Percentiles rank a stretch among this genome's conserved stretches.
These are phyloP conservation scores for Naganishia cerealis DNA, from an alignment of 1,284 basidiomycete genomes.

Conservation along the genomic window DNA sequence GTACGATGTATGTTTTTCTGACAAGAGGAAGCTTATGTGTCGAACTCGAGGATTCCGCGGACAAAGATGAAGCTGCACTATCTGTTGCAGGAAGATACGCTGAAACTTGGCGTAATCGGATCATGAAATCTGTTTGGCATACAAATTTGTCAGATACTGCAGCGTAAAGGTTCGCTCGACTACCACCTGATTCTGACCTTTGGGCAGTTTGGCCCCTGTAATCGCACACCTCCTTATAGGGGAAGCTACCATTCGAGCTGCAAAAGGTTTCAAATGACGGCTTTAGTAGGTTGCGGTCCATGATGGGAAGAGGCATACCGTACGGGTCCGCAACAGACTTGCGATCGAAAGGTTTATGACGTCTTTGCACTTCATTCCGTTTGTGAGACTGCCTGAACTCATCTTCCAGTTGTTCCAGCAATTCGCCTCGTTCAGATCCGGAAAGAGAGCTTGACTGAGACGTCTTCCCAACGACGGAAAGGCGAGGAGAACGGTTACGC, in stretches of 20 bases:
- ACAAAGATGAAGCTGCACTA: neutral
- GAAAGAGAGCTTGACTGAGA: neutral
- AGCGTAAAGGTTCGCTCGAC: neutral
- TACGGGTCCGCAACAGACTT: conserved; percentile 1
- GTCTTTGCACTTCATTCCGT: too few species aligned
- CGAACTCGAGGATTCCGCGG: neutral
- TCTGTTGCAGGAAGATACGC: neutral
- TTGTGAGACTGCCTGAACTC: neutral
- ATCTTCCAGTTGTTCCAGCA: neutral
- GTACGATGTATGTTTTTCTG: conserved; percentile 19
- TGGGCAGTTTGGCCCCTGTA: conserved; percentile 19
- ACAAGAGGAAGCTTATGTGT: neutral
- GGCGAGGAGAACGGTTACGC: neutral
- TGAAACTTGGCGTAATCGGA: conserved; percentile 16
- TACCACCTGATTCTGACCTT: neutral
- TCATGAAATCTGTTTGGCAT: conserved; percentile 18
- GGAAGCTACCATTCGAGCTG: conserved; percentile 11
- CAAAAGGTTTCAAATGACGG: neutral
- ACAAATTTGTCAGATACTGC: neutral
- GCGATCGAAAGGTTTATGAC: neutral
- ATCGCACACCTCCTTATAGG: conserved; percentile 13
- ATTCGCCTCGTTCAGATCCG: neutral
- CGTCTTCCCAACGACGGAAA: too few species aligned
- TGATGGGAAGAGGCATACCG: conserved; percentile 1
- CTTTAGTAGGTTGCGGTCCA: neutral